Evolutionary conservation across 805 yeast genomes (phyloP), one percentile per base, ranked within the genome.

Genomic region (Starmerella stellata): DNA sequence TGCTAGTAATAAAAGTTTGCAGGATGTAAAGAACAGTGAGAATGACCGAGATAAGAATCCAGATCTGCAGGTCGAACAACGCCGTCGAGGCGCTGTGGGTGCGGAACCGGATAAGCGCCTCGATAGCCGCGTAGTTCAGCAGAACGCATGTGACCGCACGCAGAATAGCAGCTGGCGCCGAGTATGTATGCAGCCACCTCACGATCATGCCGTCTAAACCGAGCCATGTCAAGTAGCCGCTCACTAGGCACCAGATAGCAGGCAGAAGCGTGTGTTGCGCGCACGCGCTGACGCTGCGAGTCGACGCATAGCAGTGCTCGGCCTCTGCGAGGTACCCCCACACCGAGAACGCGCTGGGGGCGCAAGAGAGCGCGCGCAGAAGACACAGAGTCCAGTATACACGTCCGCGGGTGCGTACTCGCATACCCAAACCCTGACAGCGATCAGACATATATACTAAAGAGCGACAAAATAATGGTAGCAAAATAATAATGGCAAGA

Each of bases 41-140:
- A 8, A 78, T 68, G 55, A 94, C 81, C 37, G 92, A 75, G n/a
- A 82, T 79, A 30, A 83, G 55, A 21, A 87, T 79, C 95, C 96
- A 87, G 8, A 87, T 78, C 48, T 85, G 94, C 43, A 87, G 59
- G 24, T 31, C 79, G 73, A 55, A 79, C 77, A 43, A 73, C 69
- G 43, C 74, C 71, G 33, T 78, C 72, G 35, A 78, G 76, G 36
- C 83, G 14, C 34, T 19, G 27, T 38, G 38, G 15, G 36, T 38
- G 75, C 52, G 80, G 69, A 21, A 81, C 65, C 20, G 77, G 62
- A 30, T 77, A 34, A 81, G 59, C 32, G 78, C 65, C 48, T 77
- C 75, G 51, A 81, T 82, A 24, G 77, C 62, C 5, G 80, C 69
- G 14, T 78, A 68, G 38, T 81, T 64, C 14, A 83, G 64, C 29